Evolutionary conservation across 441 rosid genomes (phyloP).

Genomic region (Biscutella laevigata): DNA sequence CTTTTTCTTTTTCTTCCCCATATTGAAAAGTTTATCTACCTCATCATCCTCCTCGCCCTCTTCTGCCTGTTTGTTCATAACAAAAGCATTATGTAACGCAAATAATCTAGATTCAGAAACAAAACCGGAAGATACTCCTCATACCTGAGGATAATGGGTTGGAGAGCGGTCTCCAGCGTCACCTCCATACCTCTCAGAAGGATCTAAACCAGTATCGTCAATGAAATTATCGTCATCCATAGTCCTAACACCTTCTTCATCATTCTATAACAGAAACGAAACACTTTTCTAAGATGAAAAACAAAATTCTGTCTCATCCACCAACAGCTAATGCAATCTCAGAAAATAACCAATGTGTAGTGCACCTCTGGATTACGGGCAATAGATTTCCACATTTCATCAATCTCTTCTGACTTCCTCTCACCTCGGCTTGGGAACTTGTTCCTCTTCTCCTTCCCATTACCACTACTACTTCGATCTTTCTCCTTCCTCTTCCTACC

Average conservation of each 20-base stretch:
- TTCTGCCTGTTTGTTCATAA: conserved; percentile 49
- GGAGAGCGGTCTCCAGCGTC: conserved; percentile 63
- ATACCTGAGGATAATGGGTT: conserved; percentile 40
- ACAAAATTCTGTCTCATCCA: neutral
- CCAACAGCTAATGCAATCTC: neutral
- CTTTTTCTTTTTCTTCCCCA: conserved; percentile 87
- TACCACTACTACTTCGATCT: conserved; percentile 28
- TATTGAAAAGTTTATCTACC: conserved; percentile 70
- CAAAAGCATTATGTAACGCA: neutral
- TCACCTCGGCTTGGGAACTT: conserved; percentile 33
- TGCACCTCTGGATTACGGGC: conserved; percentile 80
- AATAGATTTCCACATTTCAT: conserved; percentile 93
- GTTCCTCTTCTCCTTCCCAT: conserved; percentile 44
- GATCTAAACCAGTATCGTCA: conserved; percentile 85
- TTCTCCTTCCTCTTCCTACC: conserved; percentile 51
- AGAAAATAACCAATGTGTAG: neutral
- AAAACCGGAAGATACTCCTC: neutral
- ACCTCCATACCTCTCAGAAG: conserved; percentile 67
- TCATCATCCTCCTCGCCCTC: conserved; percentile 91
- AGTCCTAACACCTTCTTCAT: conserved; percentile 76
- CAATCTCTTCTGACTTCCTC: conserved; percentile 43
- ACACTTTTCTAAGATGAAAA: neutral
- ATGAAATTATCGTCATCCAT: conserved; percentile 92
- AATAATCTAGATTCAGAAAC: too few relatives aligned
- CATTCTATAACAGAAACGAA: conserved; percentile 43